A percentile compares a stretch with the other conserved stretches of the same genome.
These are phyloP conservation scores for Hibiscus mutabilis DNA, from an alignment of 345 rosid genomes.

Conservation along the genomic window DNA sequence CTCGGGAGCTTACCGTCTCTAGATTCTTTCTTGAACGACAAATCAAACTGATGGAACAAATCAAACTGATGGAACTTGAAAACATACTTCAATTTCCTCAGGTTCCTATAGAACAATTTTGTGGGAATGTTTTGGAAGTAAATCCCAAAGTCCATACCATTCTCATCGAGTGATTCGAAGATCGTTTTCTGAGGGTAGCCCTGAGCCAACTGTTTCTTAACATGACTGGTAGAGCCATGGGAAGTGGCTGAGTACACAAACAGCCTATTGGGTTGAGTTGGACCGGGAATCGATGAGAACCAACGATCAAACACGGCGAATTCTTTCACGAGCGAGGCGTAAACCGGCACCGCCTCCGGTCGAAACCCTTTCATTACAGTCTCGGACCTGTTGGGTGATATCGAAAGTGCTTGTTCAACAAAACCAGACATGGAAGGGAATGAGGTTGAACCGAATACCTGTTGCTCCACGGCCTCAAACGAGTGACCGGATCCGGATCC, in stretches of 20 bases:
- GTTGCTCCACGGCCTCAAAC: conserved; percentile 70
- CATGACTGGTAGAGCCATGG: conserved; percentile 89
- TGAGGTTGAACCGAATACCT: conserved; percentile 66
- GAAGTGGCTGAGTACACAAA: conserved; percentile 91
- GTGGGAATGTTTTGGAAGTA: conserved; percentile 80
- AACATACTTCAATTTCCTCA: conserved; percentile 76
- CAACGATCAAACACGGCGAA: conserved; percentile 86
- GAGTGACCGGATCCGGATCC: conserved; percentile 97
- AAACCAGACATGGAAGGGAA: conserved; percentile 86
- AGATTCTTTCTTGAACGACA: conserved; percentile 66
- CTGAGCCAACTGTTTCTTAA: conserved; percentile 56
- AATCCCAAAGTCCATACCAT: conserved; percentile 55
- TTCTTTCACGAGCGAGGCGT: conserved; percentile 52
- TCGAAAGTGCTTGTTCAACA: conserved; percentile 71
- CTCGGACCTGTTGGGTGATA: conserved; percentile 63
- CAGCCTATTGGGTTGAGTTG: conserved; percentile 90
- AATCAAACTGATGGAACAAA: conserved; percentile 55
- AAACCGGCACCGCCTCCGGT: conserved; percentile 86
- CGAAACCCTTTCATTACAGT: conserved; percentile 84
- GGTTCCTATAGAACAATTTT: conserved; percentile 73
- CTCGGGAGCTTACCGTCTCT: conserved; percentile 61
- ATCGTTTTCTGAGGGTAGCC: conserved; percentile 94
- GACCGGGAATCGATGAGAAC: conserved; percentile 96
- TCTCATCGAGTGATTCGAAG: conserved; percentile 79
- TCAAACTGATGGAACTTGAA: conserved; percentile 61